Base-by-base conservation (phyloP, 129 eudicot genomes). In the Gnaphalium uliginosum region DNA sequence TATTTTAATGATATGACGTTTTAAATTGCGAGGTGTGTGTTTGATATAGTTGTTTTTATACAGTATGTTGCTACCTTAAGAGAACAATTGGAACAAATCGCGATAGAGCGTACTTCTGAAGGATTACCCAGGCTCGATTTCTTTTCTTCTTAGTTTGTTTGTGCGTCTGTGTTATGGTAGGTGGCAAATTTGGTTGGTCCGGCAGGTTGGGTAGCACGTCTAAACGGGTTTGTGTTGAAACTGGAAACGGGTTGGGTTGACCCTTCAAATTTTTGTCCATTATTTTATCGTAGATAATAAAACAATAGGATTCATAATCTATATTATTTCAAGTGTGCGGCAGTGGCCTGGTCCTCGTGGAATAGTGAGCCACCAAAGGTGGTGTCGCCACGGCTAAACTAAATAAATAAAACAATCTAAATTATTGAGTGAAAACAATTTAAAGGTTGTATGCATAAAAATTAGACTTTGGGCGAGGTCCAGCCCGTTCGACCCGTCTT, bases 61-160 rank as follows among this genome's bases (percentile, higher is more conserved):
- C 81, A 93, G 98, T 93, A 93, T 88, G 93, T 93, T 67, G 88
- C 91, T 41, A 90, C 97, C 23, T 81, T 90, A 54, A 78, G 98
- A 65, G 98, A 93, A 83, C 92, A 79, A 35, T 60, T 93, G 93
- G 98, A 93, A 79, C 87, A 93, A 64, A 60, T 93, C 61, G 81
- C 84, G 6, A 86, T 83, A 75, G 97, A 90, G 90, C 88, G 62
- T 71, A 93, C 79, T 78, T 74, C 89, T 54, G 97, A 87, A 29
- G 97, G 97, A 78, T 80, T 93, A 30, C 93, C 96, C 13, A 90
- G 97, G 98, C 84, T 6, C 3, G 32, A 11, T 76, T 71, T 76
- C 60, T 32, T 30, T 43, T 8, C 10, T 10, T 22, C 3, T 68
- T 19, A 24, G 68, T 21, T 48, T 43, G 50, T 70, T 54, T 69